phyloP scores from a whole-genome alignment of 352 stramenopile genomes.

The Phytophthora sansomeana region DNA sequence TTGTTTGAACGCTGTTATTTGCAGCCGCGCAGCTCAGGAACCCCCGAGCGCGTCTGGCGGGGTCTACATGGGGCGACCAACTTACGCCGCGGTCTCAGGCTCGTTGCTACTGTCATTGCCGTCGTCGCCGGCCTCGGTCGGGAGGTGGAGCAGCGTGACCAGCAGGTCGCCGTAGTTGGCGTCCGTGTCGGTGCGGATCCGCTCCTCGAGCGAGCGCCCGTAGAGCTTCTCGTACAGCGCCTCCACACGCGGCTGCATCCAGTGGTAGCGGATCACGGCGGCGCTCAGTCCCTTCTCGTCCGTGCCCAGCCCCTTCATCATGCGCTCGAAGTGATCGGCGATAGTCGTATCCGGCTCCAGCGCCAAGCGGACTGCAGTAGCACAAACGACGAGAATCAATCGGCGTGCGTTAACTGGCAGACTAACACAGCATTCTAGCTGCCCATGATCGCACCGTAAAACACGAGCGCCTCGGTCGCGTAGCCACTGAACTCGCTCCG shows the following conservation, averaged over 20 bases:
- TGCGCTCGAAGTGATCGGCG: constrained; percentile 62
- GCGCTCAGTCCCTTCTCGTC: constrained; percentile 67
- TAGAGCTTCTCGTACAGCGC: constrained; percentile 56
- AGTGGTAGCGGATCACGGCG: constrained; percentile 65
- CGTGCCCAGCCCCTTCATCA: constrained; percentile 65
- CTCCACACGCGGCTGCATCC: constrained; percentile 48
- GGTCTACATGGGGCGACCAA: not conserved
- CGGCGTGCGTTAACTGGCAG: not conserved
- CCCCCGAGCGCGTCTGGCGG: not conserved
- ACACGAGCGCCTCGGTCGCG: constrained; percentile 64
- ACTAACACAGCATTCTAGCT: not conserved
- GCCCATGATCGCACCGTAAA: constrained; percentile 53
- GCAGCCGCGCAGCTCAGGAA: not conserved
- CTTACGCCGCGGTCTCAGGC: constrained; percentile 10
- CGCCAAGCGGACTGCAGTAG: constrained; percentile 50
- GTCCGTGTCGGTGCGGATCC: constrained; percentile 63
- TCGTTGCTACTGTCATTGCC: constrained; percentile 2
- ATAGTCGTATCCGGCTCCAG: constrained; percentile 61
- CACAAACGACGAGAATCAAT: constrained; percentile 14
- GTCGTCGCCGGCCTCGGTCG: constrained; percentile 9
- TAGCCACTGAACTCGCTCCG: constrained; percentile 75
- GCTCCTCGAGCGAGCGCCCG: constrained; percentile 52
- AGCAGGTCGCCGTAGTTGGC: constrained; percentile 64
- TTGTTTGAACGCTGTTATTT: constrained; percentile 12
- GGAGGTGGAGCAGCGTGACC: constrained; percentile 56